Percentiles rank a stretch among this genome's conserved stretches.
These are phyloP conservation scores for Parmales sp. DNA, from an alignment of 108 stramenopile species.

Conservation along the genomic window DNA sequence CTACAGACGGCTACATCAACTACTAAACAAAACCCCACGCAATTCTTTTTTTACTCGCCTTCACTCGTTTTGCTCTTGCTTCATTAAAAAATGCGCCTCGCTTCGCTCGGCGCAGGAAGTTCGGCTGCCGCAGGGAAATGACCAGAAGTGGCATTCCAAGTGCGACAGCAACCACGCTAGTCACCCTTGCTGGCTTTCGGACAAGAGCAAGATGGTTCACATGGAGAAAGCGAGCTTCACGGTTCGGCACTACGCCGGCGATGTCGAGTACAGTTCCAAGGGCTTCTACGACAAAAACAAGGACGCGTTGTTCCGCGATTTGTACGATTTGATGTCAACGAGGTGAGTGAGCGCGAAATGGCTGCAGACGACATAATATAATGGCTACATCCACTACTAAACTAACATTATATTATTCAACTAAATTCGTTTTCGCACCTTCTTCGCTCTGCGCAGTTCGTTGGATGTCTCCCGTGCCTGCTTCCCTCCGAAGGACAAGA, in stretches of 20 bases:
- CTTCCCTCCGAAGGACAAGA: slow-evolving; percentile 11
- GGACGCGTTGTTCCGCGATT: slow-evolving; percentile 76
- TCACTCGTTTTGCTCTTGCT: background rate
- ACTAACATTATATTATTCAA: too few species aligned
- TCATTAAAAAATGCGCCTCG: background rate
- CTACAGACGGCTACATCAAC: too few species aligned
- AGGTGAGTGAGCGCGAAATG: too few species aligned
- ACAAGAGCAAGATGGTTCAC: slow-evolving; percentile 33
- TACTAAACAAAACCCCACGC: too few species aligned
- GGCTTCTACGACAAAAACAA: slow-evolving; percentile 83
- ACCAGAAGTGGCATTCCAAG: background rate
- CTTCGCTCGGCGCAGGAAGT: background rate
- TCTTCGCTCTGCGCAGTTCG: too few species aligned
- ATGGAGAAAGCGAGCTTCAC: slow-evolving; percentile 50
- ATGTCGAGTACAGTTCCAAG: slow-evolving; percentile 69
- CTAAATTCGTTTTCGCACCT: too few species aligned
- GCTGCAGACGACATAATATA: too few species aligned
- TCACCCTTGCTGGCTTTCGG: slow-evolving; percentile 8
- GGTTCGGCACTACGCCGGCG: slow-evolving; percentile 73
- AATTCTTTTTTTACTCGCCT: too few species aligned
- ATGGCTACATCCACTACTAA: too few species aligned
- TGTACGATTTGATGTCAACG: slow-evolving; percentile 29
- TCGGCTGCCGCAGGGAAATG: slow-evolving; percentile 1
- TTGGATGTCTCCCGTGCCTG: background rate
- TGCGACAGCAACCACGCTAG: slow-evolving; percentile 14